phyloP scores from a whole-genome alignment of 331 rosid species.

The Stylosanthes scabra region DNA sequence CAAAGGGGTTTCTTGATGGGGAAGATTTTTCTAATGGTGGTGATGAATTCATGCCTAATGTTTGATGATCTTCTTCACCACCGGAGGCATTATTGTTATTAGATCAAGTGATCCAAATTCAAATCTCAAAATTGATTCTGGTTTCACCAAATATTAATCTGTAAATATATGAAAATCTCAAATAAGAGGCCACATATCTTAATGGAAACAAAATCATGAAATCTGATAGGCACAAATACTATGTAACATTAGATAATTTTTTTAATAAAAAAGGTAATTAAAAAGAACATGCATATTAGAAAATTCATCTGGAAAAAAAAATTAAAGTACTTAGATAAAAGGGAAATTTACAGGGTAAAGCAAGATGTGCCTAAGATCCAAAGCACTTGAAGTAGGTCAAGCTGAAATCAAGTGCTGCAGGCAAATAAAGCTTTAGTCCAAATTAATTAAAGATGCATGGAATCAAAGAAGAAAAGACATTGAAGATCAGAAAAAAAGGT shows the following conservation, averaged over 20 bases:
- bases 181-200: conserved; percentile 5
- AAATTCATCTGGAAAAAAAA: conserved; percentile 21
- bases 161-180: conserved; percentile 26
- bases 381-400: not conserved
- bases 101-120: conserved; percentile 12
- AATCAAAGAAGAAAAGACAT: conserved; percentile 3
- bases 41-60: not conserved
- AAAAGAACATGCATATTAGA: not conserved
- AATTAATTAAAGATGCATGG: conserved; percentile 19
- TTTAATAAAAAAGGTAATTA: not conserved
- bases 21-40: not conserved
- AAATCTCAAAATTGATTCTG: no score
- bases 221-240: not conserved
- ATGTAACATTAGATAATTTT: not conserved
- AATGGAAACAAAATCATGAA: not conserved
- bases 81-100: not conserved
- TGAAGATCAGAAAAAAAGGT: conserved; percentile 3
- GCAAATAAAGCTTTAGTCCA: not conserved
- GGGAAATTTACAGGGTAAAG: conserved; percentile 13
- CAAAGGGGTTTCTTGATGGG: conserved; percentile 18
- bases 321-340: not conserved
- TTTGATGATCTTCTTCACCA: conserved; percentile 1
- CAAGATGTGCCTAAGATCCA: not conserved
- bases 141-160: conserved; percentile 15
- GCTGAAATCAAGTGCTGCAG: not conserved